Base-by-base conservation (phyloP, 73 alveolate species). In the Paramecium biaurelia region DNA sequence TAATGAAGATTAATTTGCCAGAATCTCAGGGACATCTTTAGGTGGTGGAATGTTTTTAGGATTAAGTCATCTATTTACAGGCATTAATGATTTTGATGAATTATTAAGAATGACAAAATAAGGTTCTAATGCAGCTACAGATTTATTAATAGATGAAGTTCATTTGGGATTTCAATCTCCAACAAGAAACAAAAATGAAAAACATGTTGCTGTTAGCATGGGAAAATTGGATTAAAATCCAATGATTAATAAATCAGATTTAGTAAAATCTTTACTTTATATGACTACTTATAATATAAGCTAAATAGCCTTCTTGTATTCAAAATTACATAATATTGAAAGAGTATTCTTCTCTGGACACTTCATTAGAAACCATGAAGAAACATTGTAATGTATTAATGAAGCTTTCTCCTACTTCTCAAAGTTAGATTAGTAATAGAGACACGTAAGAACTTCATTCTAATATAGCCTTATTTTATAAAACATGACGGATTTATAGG, bases 31-130 rank as follows among this genome's bases (percentile, higher is more conserved):
- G 9, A 89, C 94, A 3, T 70, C 92, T 26, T 45, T 89, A 5
- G 94, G 94, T 41, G 94, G 94, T 23, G 94, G 94, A 34, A 89
- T 57, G 85, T 89, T 89, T 32, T 45, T 89, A 49, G 94, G 94
- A 14, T 32, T 89, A 23, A 43, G 92, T 58, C 94, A 89, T 70
- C 41, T 89, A 26, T 82, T 89, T 68, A 89, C 92, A 0, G 94
- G 94, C 12, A 82, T 57, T 43, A 89, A 82, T 49, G 57, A 89
- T 72, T 89, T 89, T 72, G 94, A 89, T 89, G 49, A 89, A 89
- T 70, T 89, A 41, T 45, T 89, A 49, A 30, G 42, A 43, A 89
- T 89, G 94, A 70, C 72, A 5, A 89, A 68, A 9, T 12, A 89
- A 30, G 94, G 94, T 14, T 76, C 85, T 4, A 89, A 89, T 89